Evolutionary conservation across 805 yeast genomes (phyloP), one percentile per base, ranked within the genome.

Genomic region (Zygoascus tannicola): DNA sequence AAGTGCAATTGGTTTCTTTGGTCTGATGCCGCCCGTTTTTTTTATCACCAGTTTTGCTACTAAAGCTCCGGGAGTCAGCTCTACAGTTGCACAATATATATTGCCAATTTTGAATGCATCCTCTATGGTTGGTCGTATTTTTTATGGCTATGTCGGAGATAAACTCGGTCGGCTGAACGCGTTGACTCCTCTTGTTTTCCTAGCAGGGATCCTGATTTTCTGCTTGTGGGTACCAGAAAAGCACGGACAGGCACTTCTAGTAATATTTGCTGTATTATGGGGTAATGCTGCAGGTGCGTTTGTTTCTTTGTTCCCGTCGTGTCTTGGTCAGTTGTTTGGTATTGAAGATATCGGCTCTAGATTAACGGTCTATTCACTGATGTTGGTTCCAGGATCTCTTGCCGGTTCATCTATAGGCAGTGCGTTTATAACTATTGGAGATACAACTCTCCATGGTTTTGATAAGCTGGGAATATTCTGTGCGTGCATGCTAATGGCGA

Each of bases 71-170:
- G 43, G 44, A 4, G 50, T 52, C n/a, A 21, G 47, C 14, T 41
- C 46, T 16, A 44, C 37, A 38, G 38, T 56, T 20, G 47, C 54
- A 4, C 44, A 51, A 38, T 56, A 56, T 40, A 50, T 62, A 20
- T 45, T 63, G 5, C 53, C 66, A 5, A 52, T 58, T 33, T 42
- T 55, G 37, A 62, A 59, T 32, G 64, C 62, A 15, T 51, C 52
- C 15, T 56, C 76, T 49, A 54, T 67, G 1, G 53, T 75, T 33
- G 80, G 81, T 2, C 60, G 81, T 38, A 65, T 76, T 2, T 45
- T 58, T 4, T 65, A 76, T 26, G 77, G 78, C 0, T 50, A 61
- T 34, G n/a, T 67, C 14, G 77, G 72, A 15, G 80, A 75, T 51
- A 55, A 48, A n/a, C 39, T 65, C 30, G 81, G 81, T 3, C 59